These are phyloP conservation scores for Agrocybe chaxingu DNA, from an alignment of 768 basidiomycete genomes.

Conservation along the genomic window DNA sequence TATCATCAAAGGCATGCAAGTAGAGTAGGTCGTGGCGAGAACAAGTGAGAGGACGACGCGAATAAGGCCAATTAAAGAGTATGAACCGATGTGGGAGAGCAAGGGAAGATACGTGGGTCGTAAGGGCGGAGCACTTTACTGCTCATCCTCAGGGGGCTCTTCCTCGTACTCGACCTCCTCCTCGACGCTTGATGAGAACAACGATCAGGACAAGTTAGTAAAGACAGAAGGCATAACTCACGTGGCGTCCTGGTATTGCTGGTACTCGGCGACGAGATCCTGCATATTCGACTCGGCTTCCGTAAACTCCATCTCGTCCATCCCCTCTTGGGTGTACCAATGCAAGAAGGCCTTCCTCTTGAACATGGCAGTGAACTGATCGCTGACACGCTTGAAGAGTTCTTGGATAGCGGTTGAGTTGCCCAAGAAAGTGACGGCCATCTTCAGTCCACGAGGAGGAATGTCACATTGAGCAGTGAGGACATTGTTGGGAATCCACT, in stretches of 20 bases:
- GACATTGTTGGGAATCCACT: constrained; percentile 99
- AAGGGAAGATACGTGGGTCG: constrained; percentile 3
- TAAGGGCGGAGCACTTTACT: constrained; percentile 20
- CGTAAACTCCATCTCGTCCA: constrained; percentile 99
- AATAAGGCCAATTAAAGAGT: constrained; percentile 5
- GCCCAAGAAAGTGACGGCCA: constrained; percentile 96
- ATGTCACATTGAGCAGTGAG: constrained; percentile 98
- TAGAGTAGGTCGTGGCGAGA: constrained; percentile 26
- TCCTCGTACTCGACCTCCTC: constrained; percentile 91
- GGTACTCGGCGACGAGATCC: constrained; percentile 96
- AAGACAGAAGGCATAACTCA: constrained; percentile 36
- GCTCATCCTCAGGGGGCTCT: constrained; percentile 64
- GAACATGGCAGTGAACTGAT: constrained; percentile 99
- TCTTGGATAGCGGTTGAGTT: constrained; percentile 98
- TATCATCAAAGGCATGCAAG: constrained; percentile 35
- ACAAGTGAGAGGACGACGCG: constrained; percentile 12
- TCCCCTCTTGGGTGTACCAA: constrained; percentile 99
- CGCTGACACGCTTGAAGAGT: constrained; percentile 97
- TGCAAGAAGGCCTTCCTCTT: constrained; percentile 98
- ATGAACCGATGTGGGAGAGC: constrained; percentile 11
- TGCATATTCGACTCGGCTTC: constrained; percentile 99
- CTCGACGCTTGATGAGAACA: constrained; percentile 52
- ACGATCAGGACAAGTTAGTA: background rate
- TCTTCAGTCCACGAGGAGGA: constrained; percentile 91
- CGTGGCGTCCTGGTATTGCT: constrained; percentile 95